These are phyloP conservation scores for Saturnispora zaruensis DNA, from an alignment of 805 yeast species.

Conservation along the genomic window DNA sequence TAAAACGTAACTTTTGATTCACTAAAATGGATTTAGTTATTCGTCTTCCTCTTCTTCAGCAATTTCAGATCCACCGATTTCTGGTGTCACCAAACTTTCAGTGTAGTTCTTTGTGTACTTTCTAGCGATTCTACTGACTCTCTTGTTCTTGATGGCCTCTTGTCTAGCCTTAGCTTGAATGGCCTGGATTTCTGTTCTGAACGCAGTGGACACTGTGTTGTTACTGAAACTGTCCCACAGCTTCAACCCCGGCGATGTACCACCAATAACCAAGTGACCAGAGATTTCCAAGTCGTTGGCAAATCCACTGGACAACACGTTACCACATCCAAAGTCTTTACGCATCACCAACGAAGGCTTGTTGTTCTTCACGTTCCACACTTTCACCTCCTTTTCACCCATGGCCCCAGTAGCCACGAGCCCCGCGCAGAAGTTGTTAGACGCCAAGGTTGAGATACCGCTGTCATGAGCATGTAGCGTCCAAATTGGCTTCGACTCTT, in stretches of 20 bases:
- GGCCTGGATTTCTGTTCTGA: slow-evolving; percentile 47
- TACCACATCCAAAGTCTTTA: slow-evolving; percentile 91
- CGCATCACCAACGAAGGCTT: slow-evolving; percentile 81
- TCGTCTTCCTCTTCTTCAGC: slow-evolving; percentile 44
- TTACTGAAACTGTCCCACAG: slow-evolving; percentile 91
- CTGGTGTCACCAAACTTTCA: slow-evolving; percentile 56
- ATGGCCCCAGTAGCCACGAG: slow-evolving; percentile 79
- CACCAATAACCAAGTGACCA: slow-evolving; percentile 81
- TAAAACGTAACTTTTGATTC: not conserved
- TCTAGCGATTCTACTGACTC: slow-evolving; percentile 66
- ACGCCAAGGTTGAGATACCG: slow-evolving; percentile 75
- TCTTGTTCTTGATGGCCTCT: slow-evolving; percentile 47
- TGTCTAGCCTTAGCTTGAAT: slow-evolving; percentile 50
- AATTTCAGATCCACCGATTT: slow-evolving; percentile 56
- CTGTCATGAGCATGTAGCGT: slow-evolving; percentile 95
- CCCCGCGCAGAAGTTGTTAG: slow-evolving; percentile 60
- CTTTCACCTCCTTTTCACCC: slow-evolving; percentile 78
- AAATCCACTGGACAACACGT: slow-evolving; percentile 73
- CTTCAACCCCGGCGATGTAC: slow-evolving; percentile 74
- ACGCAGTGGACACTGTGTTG: slow-evolving; percentile 61
- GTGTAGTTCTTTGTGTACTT: slow-evolving; percentile 44
- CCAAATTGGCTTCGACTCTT: slow-evolving; percentile 68
- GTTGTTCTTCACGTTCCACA: slow-evolving; percentile 62
- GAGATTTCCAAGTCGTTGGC: slow-evolving; percentile 77
- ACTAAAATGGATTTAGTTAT: not conserved